These are phyloP conservation scores for Leptodermis oblonga DNA, from an alignment of 257 asterid genomes.

Conservation along the genomic window DNA sequence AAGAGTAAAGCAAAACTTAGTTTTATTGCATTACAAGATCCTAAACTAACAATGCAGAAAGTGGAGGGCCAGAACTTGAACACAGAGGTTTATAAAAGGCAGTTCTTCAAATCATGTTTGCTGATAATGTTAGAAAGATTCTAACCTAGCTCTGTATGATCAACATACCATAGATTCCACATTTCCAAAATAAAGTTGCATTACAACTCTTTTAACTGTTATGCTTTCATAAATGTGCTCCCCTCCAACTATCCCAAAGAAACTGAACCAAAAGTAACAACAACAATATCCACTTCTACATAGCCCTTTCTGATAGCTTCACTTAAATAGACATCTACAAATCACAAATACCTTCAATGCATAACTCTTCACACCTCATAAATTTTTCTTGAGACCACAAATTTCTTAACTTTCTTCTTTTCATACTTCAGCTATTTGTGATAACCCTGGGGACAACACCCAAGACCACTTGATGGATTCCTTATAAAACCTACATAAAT, in stretches of 20 bases:
- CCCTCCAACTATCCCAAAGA: not conserved
- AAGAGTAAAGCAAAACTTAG: not conserved
- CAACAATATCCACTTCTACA: not conserved
- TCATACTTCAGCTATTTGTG: no score
- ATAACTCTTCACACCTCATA: not conserved
- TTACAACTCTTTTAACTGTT: not conserved
- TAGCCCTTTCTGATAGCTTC: not conserved
- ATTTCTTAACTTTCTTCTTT: not conserved
- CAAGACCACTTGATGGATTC: no score
- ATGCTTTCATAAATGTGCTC: not conserved
- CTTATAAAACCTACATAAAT: no score
- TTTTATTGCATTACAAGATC: not conserved
- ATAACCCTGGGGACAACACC: no score
- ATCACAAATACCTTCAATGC: not conserved
- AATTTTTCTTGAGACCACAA: not conserved
- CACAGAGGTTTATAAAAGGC: not conserved
- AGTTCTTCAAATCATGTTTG: not conserved
- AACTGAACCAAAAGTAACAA: not conserved
- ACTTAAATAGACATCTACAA: not conserved
- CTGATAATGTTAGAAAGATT: not conserved
- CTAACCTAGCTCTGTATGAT: not conserved
- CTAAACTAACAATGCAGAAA: not conserved
- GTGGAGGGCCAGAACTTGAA: not conserved
- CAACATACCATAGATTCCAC: not conserved
- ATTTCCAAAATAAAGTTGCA: not conserved